Evolutionary conservation across 2,329 filamentous ascomycete genomes (phyloP).

Genomic region (Verticillium nubilum): DNA sequence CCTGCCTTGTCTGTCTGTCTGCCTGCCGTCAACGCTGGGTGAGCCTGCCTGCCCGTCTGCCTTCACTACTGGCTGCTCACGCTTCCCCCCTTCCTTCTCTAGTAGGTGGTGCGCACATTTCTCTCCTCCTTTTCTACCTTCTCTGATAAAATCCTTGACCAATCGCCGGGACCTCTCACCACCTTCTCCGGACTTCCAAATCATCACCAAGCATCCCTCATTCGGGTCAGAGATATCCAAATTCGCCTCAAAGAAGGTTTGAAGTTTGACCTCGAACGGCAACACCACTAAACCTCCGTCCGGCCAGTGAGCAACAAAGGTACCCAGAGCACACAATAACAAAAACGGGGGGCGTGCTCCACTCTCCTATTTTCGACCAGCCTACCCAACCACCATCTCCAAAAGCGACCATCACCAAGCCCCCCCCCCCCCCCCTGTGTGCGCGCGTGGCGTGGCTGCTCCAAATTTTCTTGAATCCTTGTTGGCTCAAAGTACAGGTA

Average conservation of each 20-base stretch:
- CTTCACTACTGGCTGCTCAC: neutral
- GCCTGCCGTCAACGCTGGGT: too few relatives aligned
- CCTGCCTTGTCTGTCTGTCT: neutral
- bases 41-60: neutral
- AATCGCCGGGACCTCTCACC: too few relatives aligned
- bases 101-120: neutral
- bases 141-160: too few relatives aligned
- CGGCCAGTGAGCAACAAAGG: neutral
- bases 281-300: neutral
- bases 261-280: neutral
- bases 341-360: neutral
- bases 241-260: neutral
- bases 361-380: neutral
- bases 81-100: neutral
- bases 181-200: neutral
- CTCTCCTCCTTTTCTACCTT: neutral
- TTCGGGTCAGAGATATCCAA: neutral
- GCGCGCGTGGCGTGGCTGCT: neutral
- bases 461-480: neutral
- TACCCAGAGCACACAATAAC: neutral
- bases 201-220: neutral
- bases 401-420: neutral
- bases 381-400: neutral
- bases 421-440: neutral
- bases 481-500: neutral